These are phyloP conservation scores for Tolypocladium album DNA, from an alignment of 2,329 filamentous ascomycete species.

Conservation along the genomic window DNA sequence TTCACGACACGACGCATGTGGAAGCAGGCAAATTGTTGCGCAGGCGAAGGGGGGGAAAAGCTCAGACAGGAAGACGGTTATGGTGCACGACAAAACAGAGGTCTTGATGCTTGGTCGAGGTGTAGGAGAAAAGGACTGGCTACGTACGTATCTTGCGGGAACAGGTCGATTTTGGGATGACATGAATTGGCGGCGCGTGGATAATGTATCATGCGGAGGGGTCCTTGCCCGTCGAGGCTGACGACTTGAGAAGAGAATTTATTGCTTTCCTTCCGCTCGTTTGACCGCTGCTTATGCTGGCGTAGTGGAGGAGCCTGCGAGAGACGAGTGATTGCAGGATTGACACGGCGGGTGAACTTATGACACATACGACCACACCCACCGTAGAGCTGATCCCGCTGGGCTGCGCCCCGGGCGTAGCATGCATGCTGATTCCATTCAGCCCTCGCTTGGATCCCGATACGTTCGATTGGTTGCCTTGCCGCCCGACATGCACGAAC, in stretches of 20 bases:
- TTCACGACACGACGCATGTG: constrained; percentile 1
- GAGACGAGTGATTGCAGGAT: too few species aligned
- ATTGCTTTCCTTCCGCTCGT: background rate
- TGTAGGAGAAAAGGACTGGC: background rate
- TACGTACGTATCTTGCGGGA: background rate
- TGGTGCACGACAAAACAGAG: background rate
- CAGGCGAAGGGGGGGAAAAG: background rate
- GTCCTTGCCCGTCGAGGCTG: background rate
- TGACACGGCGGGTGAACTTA: too few species aligned
- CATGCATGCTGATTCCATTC: too few species aligned
- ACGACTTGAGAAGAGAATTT: background rate
- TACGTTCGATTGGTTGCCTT: too few species aligned
- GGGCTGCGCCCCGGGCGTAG: too few species aligned
- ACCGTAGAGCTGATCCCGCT: too few species aligned
- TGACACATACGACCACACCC: too few species aligned
- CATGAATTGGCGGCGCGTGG: background rate
- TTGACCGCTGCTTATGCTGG: background rate
- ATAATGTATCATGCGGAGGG: background rate
- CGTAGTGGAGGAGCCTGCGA: too few species aligned
- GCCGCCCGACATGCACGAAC: too few species aligned
- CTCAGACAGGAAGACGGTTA: background rate
- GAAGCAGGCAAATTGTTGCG: background rate
- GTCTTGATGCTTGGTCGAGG: background rate
- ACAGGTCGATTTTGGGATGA: background rate
- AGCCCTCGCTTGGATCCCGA: too few species aligned